Conservation (phyloP, 805 yeast species). For the Lachancea thermotolerans region DNA sequence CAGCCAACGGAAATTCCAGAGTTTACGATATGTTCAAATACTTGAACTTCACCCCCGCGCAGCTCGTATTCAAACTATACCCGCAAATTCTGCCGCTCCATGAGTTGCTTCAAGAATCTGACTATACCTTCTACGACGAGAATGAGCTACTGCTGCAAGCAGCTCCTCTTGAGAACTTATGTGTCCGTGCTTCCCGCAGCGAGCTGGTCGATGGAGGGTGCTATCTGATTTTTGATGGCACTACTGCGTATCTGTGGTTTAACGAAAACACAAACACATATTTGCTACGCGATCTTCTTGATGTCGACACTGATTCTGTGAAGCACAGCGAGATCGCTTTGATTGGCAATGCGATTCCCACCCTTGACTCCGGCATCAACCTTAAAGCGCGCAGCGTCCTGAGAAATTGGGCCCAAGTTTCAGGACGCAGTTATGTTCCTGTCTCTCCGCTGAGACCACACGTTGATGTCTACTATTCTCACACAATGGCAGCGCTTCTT, state of each 20-base stretch:
- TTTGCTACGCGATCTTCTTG: conserved; percentile 70
- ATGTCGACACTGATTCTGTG: conserved; percentile 37
- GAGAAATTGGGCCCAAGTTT: conserved; percentile 35
- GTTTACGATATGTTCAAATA: conserved; percentile 42
- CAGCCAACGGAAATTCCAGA: conserved; percentile 55
- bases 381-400: conserved; percentile 60
- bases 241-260: conserved; percentile 52
- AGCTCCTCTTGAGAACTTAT: conserved; percentile 42
- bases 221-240: conserved; percentile 69
- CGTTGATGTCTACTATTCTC: conserved; percentile 25
- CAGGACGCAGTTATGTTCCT: conserved; percentile 20
- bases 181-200: conserved; percentile 33
- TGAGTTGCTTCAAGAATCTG: conserved; percentile 46
- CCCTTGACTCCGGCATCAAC: conserved; percentile 60
- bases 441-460: conserved; percentile 28
- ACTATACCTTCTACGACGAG: conserved; percentile 42
- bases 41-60: conserved; percentile 43
- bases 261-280: conserved; percentile 62
- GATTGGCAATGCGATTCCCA: conserved; percentile 52
- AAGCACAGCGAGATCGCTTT: conserved; percentile 22
- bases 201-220: conserved; percentile 60
- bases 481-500: conserved; percentile 45
- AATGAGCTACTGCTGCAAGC: conserved; percentile 37
- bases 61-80: conserved; percentile 59
- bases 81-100: conserved; percentile 78